phyloP scores from a whole-genome alignment of 352 stramenopile species.

The Globisporangium megalacanthum region DNA sequence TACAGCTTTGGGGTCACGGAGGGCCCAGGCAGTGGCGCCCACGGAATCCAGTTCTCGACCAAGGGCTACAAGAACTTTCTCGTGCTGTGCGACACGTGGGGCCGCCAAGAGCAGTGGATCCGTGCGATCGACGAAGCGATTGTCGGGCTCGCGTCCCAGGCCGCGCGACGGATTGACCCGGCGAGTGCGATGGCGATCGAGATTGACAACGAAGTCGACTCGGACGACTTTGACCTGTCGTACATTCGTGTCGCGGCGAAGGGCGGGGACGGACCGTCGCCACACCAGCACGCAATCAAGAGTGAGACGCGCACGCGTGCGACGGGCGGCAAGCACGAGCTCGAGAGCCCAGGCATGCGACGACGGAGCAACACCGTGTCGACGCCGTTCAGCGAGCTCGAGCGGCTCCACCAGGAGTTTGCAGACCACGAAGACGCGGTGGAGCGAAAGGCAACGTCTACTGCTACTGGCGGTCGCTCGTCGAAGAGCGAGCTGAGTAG shows the following conservation, averaged over 20 bases:
- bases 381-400: conserved; percentile 24
- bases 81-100: conserved; percentile 81
- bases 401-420: conserved; percentile 28
- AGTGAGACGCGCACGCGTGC: conserved; percentile 3
- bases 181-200: conserved; percentile 80
- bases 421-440: conserved; percentile 17
- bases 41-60: conserved; percentile 81
- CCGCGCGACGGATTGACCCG: conserved; percentile 50
- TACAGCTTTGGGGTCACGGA: conserved; percentile 82
- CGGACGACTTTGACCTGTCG: conserved; percentile 68
- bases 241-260: conserved; percentile 23
- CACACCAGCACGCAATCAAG: conserved; percentile 4
- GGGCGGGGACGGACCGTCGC: conserved; percentile 5
- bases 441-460: neutral
- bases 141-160: conserved; percentile 48
- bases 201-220: conserved; percentile 86
- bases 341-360: conserved; percentile 5
- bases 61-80: conserved; percentile 90
- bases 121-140: conserved; percentile 80
- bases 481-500: conserved; percentile 3
- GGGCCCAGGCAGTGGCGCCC: conserved; percentile 73
- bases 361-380: conserved; percentile 35
- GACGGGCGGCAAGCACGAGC: neutral
- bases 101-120: conserved; percentile 84
- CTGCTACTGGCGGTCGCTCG: conserved; percentile 1